A percentile compares a stretch with the other conserved stretches of the same genome.
phyloP scores from a whole-genome alignment of 495 filamentous ascomycete genomes.

The Hypoxylon rickii region DNA sequence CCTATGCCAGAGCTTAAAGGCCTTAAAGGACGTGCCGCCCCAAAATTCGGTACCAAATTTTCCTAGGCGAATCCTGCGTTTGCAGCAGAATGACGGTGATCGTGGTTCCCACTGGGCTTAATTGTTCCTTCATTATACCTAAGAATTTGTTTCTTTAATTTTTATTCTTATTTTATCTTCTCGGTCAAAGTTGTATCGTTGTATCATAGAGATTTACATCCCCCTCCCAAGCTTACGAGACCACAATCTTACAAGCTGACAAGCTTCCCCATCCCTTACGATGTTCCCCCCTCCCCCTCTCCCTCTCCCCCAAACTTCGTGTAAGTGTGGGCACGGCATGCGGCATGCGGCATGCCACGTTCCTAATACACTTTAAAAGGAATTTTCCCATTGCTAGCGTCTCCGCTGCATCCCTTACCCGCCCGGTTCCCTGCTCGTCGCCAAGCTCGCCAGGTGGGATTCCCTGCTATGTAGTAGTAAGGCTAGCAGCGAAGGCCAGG shows the following conservation, averaged over 20 bases:
- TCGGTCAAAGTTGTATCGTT: too few species aligned
- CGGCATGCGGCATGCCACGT: slow-evolving; percentile 38
- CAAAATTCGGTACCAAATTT: slow-evolving; percentile 24
- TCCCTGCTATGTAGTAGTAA: slow-evolving; percentile 30
- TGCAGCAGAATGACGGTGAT: slow-evolving; percentile 35
- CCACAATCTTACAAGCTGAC: slow-evolving; percentile 21
- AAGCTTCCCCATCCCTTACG: slow-evolving; percentile 30
- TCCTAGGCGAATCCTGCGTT: slow-evolving; percentile 10
- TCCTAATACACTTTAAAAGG: slow-evolving; percentile 34
- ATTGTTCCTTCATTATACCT: slow-evolving; percentile 3
- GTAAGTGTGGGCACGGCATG: slow-evolving; percentile 31
- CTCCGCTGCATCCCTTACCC: slow-evolving; percentile 19
- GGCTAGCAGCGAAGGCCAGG: slow-evolving; percentile 33
- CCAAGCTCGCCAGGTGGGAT: slow-evolving; percentile 6
- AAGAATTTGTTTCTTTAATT: neutral
- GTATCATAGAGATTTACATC: too few species aligned
- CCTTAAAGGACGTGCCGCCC: slow-evolving; percentile 15
- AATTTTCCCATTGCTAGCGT: slow-evolving; percentile 31
- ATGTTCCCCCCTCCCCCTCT: neutral
- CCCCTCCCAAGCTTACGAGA: too few species aligned
- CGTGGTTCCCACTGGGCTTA: slow-evolving; percentile 17
- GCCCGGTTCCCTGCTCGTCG: slow-evolving; percentile 15
- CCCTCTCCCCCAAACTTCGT: slow-evolving; percentile 20
- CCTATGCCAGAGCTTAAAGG: slow-evolving; percentile 29
- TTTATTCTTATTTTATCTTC: too few species aligned